A percentile compares a stretch with the other conserved stretches of the same genome.
These are phyloP conservation scores for Apiospora marii DNA, from an alignment of 2,329 filamentous ascomycete genomes.

Conservation along the genomic window DNA sequence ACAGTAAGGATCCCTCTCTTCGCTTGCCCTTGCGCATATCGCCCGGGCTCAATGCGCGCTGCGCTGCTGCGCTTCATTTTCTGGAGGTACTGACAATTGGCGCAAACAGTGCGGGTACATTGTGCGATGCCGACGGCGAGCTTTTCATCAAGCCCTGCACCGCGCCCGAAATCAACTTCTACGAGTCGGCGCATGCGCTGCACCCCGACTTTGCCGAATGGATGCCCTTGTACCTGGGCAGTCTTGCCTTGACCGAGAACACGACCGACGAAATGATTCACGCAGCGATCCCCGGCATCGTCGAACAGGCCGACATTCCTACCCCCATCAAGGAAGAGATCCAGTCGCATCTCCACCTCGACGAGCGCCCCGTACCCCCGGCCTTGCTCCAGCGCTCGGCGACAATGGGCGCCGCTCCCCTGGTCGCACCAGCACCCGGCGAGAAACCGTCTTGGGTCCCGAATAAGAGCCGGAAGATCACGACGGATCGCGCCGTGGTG, in stretches of 20 bases:
- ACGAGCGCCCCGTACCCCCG: constrained; percentile 27
- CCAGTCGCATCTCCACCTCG: constrained; percentile 46
- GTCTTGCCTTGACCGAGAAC: constrained; percentile 71
- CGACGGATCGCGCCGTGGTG: constrained; percentile 82
- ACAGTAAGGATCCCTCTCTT: constrained; percentile 69
- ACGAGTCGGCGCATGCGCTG: constrained; percentile 71
- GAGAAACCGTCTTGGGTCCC: constrained; percentile 50
- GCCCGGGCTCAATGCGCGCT: neutral
- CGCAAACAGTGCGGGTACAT: constrained; percentile 79
- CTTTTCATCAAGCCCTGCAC: constrained; percentile 96
- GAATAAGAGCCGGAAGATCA: constrained; percentile 66
- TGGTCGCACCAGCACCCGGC: neutral
- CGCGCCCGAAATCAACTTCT: constrained; percentile 85
- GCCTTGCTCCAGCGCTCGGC: constrained; percentile 31
- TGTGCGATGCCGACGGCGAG: constrained; percentile 82
- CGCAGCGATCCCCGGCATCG: constrained; percentile 55
- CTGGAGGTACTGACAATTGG: constrained; percentile 23
- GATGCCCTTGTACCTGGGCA: constrained; percentile 88
- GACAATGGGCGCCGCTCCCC: constrained; percentile 38
- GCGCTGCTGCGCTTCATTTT: constrained; percentile 27
- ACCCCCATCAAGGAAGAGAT: constrained; percentile 52
- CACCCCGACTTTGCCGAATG: constrained; percentile 79
- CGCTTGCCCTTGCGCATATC: constrained; percentile 26
- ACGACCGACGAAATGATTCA: constrained; percentile 56
- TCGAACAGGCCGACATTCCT: constrained; percentile 46